Evolutionary conservation across 805 yeast genomes (phyloP), one percentile per base, ranked within the genome.

Genomic region (Brettanomyces anomalus): DNA sequence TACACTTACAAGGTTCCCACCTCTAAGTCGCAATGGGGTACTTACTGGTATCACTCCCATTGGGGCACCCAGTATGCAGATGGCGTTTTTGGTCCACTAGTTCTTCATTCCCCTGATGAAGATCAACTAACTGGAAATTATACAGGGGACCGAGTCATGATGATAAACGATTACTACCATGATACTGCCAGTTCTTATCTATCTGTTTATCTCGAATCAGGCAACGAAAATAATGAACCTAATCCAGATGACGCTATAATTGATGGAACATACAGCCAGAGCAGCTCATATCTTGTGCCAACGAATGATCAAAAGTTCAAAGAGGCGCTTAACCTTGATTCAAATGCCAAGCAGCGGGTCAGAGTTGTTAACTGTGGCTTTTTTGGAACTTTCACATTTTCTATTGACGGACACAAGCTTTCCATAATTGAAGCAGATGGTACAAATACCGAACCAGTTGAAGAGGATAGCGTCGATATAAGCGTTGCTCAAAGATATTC

Each of bases 371-470:
- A 78, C 51, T 64, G 67, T 43, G 84, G 84, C 3, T 69, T 75
- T 59, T 76, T 79, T 38, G 74, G 72, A 3, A 71, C 81, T 3
- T 81, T 77, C 52, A 68, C 68, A 47, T 59, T 79, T 40, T 71
- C 69, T 48, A 63, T 78, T 43, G 78, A 74, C 52, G 72, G 67
- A 49, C 82, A 76, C 55, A 62, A 60, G 17, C 60, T 79, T 50
- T 68, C 73, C 2, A 67, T 78, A 4, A 71, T 79, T 31, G 85
- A 77, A 54, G 67, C 74, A 31, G 85, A 79, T 53, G 84, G 85
- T 24, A 67, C 76, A 11, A 58, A 68, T 39, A 74, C 77, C 3
- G 70, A 73, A 43, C 77, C 77, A 6, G 24, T 41, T 11, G 42
- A 44, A 24, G 36, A 45, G 16, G 53, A 52, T 37, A 43, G 34